phyloP scores from a whole-genome alignment of 2,329 filamentous ascomycete genomes.

The Colletotrichum sojae region DNA sequence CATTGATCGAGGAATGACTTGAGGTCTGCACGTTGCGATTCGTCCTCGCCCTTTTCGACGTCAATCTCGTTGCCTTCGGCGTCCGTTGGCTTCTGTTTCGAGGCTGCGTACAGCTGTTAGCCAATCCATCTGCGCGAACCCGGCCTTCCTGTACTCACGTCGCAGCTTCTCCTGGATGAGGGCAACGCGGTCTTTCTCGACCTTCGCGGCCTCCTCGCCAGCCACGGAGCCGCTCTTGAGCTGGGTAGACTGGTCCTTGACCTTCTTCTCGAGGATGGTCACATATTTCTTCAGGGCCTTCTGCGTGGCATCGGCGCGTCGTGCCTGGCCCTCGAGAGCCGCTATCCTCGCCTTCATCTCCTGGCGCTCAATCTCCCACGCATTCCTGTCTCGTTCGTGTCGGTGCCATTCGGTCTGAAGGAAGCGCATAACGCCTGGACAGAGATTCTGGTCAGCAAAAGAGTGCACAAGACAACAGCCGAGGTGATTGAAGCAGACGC shows the following conservation, averaged over 20 bases:
- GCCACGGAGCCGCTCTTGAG: constrained; percentile 68
- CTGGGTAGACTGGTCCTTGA: constrained; percentile 86
- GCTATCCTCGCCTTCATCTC: constrained; percentile 99
- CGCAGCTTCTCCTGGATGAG: constrained; percentile 71
- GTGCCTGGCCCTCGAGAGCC: constrained; percentile 88
- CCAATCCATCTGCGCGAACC: background rate
- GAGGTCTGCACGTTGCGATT: constrained; percentile 66
- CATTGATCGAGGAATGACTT: constrained; percentile 75
- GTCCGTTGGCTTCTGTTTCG: constrained; percentile 45
- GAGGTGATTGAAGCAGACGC: constrained; percentile 17
- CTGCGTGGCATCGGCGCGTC: constrained; percentile 89
- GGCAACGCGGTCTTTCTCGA: constrained; percentile 66
- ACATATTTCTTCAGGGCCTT: constrained; percentile 93
- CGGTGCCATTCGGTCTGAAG: constrained; percentile 99
- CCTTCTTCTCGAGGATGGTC: constrained; percentile 86
- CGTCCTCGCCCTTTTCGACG: constrained; percentile 61
- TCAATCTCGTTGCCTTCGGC: constrained; percentile 63
- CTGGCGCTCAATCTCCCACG: constrained; percentile 98
- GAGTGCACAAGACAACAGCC: too few species aligned
- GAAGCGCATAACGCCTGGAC: constrained; percentile 95
- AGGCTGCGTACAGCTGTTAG: constrained; percentile 23
- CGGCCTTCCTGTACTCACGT: constrained; percentile 54
- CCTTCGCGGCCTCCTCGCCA: constrained; percentile 57
- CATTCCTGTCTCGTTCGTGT: constrained; percentile 96
- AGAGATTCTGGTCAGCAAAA: constrained; percentile 5